Evolutionary conservation across 2,329 filamentous ascomycete species (phyloP), one percentile per base, ranked within the genome.

Genomic region (Huntiella omanensis): DNA sequence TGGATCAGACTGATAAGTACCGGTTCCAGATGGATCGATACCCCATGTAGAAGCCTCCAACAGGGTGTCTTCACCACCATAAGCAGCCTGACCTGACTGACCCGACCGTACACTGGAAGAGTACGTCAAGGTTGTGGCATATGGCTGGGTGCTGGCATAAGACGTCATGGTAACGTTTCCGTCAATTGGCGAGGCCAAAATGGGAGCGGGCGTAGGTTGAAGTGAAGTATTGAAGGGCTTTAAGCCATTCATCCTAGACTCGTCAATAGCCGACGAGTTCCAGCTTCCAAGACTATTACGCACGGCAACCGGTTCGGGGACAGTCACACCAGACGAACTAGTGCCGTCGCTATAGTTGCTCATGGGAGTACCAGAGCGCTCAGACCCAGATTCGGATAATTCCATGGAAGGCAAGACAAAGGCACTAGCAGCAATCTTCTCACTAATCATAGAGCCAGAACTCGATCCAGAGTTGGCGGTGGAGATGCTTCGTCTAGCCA

Each of bases 1-100:
- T 2, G 37, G 41, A 34, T 34, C 17, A 5, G n/a, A 12, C 11
- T 13, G 28, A 10, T 34, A 33, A 15, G 36, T 35, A 17, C 44
- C n/a, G n/a, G 19, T 33, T 4, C 47, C 42, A 33, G 22, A 13
- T 11, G 35, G 47, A 4, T 17, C 38, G 10, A n/a, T 15, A 11
- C 10, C 40, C 4, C 32, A 33, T 34, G 8, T 16, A 28, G 8
- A 12, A n/a, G 13, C 16, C 12, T 28, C 28, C 12, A 47, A 11
- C 12, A 50, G 19, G 8, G 48, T 50, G 32, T 50, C 48, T 19
- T 50, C 48, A 16, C 48, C 48, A 12, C 48, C 48, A 6, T 47
- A 50, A 4, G 47, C 13, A 16, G 45, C 49, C n/a, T 38, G 33
- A 16, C 37, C 39, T 13, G 45, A 48, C n/a, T 38, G 33, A 15